Percentiles rank a stretch among this genome's conserved stretches.
These are phyloP conservation scores for Entophlyctis luteolus DNA, from an alignment of 192 early-diverging fungal species.

Conservation along the genomic window DNA sequence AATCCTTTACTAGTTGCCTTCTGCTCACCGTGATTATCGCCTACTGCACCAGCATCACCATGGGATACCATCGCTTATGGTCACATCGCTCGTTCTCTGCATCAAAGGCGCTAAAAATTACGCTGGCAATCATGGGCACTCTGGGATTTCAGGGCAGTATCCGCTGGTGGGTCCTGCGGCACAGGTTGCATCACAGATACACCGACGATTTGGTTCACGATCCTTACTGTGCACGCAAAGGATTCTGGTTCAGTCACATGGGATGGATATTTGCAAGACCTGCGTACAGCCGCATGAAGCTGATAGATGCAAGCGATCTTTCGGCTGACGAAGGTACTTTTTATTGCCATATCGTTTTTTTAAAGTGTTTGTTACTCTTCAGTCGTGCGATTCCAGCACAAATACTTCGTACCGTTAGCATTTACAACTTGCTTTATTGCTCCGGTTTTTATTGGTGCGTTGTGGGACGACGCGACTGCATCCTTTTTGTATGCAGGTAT, in stretches of 20 bases:
- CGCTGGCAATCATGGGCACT: conserved; percentile 32
- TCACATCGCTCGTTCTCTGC: conserved; percentile 34
- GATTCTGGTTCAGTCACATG: conserved; percentile 46
- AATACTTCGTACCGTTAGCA: conserved; percentile 32
- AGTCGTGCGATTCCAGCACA: conserved; percentile 42
- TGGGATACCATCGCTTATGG: conserved; percentile 48
- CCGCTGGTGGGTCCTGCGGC: conserved; percentile 42
- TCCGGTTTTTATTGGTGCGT: conserved; percentile 28
- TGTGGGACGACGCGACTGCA: conserved; percentile 46
- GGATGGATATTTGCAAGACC: conserved; percentile 46
- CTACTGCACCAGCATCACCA: conserved; percentile 37
- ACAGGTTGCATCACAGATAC: conserved; percentile 42
- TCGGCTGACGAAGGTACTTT: conserved; percentile 25
- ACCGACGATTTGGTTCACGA: conserved; percentile 43
- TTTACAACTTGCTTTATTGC: conserved; percentile 28
- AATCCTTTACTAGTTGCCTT: neutral
- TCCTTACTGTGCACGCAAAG: conserved; percentile 38
- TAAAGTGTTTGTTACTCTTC: neutral
- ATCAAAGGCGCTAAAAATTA: conserved; percentile 8
- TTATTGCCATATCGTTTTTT: neutral
- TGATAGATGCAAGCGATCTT: conserved; percentile 39
- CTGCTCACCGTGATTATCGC: neutral
- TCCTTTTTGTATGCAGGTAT: conserved; percentile 39
- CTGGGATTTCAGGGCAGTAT: conserved; percentile 42
- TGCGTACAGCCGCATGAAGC: conserved; percentile 32